phyloP scores from a whole-genome alignment of 345 rosid species.

The Carallia brachiata region DNA sequence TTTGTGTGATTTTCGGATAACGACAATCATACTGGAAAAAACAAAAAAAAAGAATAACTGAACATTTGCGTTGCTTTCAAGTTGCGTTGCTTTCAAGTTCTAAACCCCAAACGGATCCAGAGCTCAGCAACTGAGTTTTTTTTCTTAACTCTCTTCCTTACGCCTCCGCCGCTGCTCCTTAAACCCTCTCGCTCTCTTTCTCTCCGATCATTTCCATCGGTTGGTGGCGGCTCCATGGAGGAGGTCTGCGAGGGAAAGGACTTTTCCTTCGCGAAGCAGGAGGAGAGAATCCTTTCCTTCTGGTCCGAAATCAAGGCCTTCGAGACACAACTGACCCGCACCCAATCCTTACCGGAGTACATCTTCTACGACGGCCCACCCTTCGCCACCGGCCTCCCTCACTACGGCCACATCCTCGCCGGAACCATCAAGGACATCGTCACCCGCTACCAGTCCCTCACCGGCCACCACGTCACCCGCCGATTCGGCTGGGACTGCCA shows the following conservation, averaged over 20 bases:
- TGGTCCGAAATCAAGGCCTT: conserved; percentile 84
- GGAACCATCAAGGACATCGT: conserved; percentile 96
- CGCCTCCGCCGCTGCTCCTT: too few relatives aligned
- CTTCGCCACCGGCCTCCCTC: conserved; percentile 96
- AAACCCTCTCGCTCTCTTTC: too few relatives aligned
- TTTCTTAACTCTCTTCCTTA: too few relatives aligned
- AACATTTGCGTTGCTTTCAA: too few relatives aligned
- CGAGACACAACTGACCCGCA: conserved; percentile 63
- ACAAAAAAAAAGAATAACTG: too few relatives aligned
- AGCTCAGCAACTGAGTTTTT: too few relatives aligned
- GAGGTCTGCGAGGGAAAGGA: conserved; percentile 91
- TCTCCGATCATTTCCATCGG: too few relatives aligned
- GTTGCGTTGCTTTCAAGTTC: too few relatives aligned
- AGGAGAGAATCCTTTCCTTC: conserved; percentile 52
- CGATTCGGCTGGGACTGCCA: conserved; percentile 99
- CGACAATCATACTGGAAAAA: too few relatives aligned
- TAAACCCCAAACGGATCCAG: too few relatives aligned
- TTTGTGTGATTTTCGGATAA: too few relatives aligned
- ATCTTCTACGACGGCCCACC: conserved; percentile 98
- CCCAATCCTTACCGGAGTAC: conserved; percentile 64
- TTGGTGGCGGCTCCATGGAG: conserved; percentile 44
- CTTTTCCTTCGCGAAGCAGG: conserved; percentile 75
- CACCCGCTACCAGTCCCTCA: conserved; percentile 85
- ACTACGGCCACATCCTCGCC: conserved; percentile 95
- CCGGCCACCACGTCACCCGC: conserved; percentile 88